Evolutionary conservation across 2,329 filamentous ascomycete species (phyloP), one percentile per base, ranked within the genome.

Genomic region (Aspergillus versicolor): DNA sequence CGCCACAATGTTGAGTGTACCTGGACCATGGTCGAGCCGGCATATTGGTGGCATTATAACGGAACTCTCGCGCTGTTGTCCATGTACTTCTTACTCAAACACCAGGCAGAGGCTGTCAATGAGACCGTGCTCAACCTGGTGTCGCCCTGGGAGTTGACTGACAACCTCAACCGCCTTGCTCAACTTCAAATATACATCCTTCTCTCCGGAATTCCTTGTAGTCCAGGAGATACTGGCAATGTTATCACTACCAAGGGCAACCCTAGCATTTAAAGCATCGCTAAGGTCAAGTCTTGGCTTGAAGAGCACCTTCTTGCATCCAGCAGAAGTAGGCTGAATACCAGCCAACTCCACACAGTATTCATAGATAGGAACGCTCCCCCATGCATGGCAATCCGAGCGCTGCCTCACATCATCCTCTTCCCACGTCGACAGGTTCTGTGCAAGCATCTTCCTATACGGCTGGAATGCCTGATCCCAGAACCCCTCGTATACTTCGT

Each of bases 331-430:
- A 0, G 65, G 63, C 5, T 47, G 54, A 37, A 69, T 37, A 3
- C 67, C 67, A 6, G 66, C 67, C 5, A 78, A 9, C 60, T 78
- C 76, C 8, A 71, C 70, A 32, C 68, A 73, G 40, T 70, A 77
- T 55, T 78, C 76, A 50, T 77, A 77, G 4, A 79, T 64, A 0
- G 75, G 75, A 15, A 76, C 73, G 54, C 73, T 75, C 1, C 75
- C 73, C 76, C 75, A 78, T 2, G 76, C 75, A 65, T 79, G 76
- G 49, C 76, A 79, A 60, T 79, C 76, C 1, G 74, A 77, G 4
- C 76, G 69, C 57, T 76, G 74, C 3, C 71, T 63, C 5, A 78
- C 75, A 54, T 74, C 70, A 49, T 78, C 75, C 52, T 79, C 76
- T 43, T 73, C 72, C 75, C 75, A 78, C 3, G 75, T 79, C 0